phyloP scores from a whole-genome alignment of 176 grass and related monocot genomes.

The Phoenix roebelenii region DNA sequence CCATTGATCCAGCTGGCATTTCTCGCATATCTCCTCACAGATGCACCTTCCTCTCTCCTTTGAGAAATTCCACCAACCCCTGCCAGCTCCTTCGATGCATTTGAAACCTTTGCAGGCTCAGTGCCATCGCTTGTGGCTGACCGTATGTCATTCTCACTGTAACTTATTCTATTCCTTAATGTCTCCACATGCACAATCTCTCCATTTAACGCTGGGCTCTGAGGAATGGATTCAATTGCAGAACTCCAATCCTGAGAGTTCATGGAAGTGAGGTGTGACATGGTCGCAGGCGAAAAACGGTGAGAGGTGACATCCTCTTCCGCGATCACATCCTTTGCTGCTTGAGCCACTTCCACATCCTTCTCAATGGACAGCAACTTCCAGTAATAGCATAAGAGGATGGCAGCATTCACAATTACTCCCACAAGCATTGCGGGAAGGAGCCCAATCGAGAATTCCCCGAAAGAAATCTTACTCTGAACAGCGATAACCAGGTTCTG shows the following conservation, averaged over 20 bases:
- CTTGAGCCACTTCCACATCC: conserved; percentile 3
- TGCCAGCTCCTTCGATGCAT: background rate
- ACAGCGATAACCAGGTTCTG: conserved; percentile 93
- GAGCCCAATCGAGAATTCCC: conserved; percentile 4
- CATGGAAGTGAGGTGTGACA: conserved; percentile 1
- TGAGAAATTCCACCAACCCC: conserved; percentile 14
- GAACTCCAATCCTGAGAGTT: conserved; percentile 4
- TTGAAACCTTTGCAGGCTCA: conserved; percentile 12
- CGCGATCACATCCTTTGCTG: background rate
- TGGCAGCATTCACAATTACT: background rate
- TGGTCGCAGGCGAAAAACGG: conserved; percentile 10
- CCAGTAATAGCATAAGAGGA: conserved; percentile 14
- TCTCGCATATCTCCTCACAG: background rate
- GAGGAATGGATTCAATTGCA: conserved; percentile 11
- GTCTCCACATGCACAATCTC: background rate
- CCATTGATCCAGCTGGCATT: background rate
- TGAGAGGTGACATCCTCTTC: conserved; percentile 1
- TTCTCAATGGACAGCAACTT: conserved; percentile 5
- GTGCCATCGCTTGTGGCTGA: conserved; percentile 6
- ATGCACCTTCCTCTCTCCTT: conserved; percentile 8
- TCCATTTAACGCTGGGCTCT: background rate
- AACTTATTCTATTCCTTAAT: conserved; percentile 9
- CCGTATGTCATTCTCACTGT: background rate
- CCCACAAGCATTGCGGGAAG: conserved; percentile 5
- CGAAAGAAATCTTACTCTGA: conserved; percentile 77